A percentile compares a stretch with the other conserved stretches of the same genome.
Evolutionary conservation across 148 eudicot genomes (phyloP).

Genomic region (Silene latifolia): DNA sequence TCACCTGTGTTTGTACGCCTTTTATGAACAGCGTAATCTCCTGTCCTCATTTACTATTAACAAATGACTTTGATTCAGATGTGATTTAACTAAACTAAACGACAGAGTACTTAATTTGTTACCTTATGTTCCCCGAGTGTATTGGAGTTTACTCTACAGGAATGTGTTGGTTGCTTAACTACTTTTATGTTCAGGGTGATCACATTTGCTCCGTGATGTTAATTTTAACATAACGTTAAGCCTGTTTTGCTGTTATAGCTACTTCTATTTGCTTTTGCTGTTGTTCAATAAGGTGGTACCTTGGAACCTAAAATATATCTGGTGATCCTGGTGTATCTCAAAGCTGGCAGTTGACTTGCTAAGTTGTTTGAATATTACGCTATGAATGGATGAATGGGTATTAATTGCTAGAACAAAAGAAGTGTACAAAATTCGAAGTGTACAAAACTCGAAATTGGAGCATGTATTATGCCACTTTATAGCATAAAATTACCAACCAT

Average conservation of each 20-base stretch:
- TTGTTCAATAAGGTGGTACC: background rate
- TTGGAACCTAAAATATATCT: background rate
- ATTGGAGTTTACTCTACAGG: background rate
- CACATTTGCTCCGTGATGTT: background rate
- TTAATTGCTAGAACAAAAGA: background rate
- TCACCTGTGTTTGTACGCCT: background rate
- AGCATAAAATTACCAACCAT: background rate
- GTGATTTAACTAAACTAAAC: background rate
- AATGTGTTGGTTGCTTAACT: background rate
- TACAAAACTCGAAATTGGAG: constrained; percentile 5
- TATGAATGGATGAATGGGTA: background rate
- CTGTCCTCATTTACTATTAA: background rate
- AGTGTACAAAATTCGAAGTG: no score
- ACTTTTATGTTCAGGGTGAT: background rate
- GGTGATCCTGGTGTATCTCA: no score
- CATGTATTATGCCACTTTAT: constrained; percentile 5
- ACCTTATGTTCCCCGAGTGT: background rate
- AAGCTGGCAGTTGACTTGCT: background rate
- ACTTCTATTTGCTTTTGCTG: background rate
- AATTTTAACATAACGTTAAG: background rate
- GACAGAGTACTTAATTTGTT: background rate
- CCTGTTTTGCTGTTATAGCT: background rate
- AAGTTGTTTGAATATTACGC: background rate
- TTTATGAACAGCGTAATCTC: background rate
- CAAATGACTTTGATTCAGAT: background rate